phyloP scores from a whole-genome alignment of 768 basidiomycete species.

The Clathrus columnatus region DNA sequence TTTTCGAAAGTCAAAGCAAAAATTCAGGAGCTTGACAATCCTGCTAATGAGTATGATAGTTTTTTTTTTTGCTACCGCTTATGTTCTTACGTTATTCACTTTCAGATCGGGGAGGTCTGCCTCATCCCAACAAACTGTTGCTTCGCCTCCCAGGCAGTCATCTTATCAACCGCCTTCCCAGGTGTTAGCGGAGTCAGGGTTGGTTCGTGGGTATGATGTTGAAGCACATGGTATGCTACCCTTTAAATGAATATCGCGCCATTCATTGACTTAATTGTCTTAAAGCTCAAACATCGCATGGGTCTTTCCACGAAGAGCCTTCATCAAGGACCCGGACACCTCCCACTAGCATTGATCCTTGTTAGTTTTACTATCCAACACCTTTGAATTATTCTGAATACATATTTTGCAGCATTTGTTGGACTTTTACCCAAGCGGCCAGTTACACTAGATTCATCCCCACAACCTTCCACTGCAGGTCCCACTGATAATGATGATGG shows the following conservation, averaged over 20 bases:
- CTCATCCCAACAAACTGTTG: background rate
- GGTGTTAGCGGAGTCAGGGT: background rate
- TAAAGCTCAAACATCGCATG: too few relatives aligned
- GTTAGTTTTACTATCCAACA: slow-evolving; percentile 7
- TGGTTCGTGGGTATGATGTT: background rate
- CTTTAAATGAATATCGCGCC: background rate
- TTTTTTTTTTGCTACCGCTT: too few relatives aligned
- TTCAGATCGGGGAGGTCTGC: background rate
- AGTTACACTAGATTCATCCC: slow-evolving; percentile 41
- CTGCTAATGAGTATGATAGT: slow-evolving; percentile 13
- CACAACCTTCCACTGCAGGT: slow-evolving; percentile 16
- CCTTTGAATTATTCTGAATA: background rate
- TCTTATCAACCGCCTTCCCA: background rate
- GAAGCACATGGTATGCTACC: background rate
- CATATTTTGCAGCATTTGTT: slow-evolving; percentile 40
- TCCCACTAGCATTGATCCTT: slow-evolving; percentile 10
- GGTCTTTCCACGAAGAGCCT: background rate
- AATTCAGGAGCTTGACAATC: slow-evolving; percentile 71
- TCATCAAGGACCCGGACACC: background rate
- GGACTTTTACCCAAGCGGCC: slow-evolving; percentile 69
- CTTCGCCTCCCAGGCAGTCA: background rate
- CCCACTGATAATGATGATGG: slow-evolving; percentile 24
- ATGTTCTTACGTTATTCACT: background rate
- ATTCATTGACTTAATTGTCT: too few relatives aligned
- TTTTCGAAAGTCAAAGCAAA: slow-evolving; percentile 76